Evolutionary conservation across 2,329 filamentous ascomycete genomes (phyloP).

Genomic region (Fusarium sp.): DNA sequence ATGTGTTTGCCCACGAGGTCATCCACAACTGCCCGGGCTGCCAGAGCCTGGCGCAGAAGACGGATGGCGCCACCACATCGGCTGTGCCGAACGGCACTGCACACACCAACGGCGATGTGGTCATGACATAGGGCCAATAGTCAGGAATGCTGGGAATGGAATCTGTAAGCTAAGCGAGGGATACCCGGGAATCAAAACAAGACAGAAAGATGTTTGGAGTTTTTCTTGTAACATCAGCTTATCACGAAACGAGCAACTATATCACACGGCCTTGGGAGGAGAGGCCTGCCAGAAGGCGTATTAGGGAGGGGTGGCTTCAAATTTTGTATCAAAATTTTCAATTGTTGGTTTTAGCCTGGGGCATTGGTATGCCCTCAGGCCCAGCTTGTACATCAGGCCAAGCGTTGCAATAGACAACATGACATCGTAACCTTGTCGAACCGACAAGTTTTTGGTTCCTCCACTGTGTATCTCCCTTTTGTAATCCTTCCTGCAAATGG

Average conservation of each 20-base stretch:
- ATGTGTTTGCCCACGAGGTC: conserved; percentile 94
- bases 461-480: not conserved
- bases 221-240: conserved; percentile 26
- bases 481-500: conserved; percentile 6
- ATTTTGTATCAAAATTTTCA: conserved; percentile 18
- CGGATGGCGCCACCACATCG: conserved; percentile 31
- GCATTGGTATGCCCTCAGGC: conserved; percentile 10
- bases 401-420: conserved; percentile 23
- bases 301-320: conserved; percentile 2
- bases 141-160: not conserved
- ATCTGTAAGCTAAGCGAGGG: not conserved
- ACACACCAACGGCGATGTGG: conserved; percentile 61
- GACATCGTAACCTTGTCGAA: conserved; percentile 26
- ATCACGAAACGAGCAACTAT: conserved; percentile 21
- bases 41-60: conserved; percentile 64
- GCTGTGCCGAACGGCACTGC: conserved; percentile 52
- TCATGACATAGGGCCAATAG: conserved; percentile 49
- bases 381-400: conserved; percentile 23
- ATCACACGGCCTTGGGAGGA: conserved; percentile 18
- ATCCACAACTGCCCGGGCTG: conserved; percentile 98
- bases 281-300: conserved; percentile 14
- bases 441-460: conserved; percentile 24
- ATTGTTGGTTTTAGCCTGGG: conserved; percentile 17
- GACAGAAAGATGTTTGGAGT: conserved; percentile 22
- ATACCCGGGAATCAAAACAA: conserved; percentile 40